A percentile compares a stretch with the other conserved stretches of the same genome.
phyloP scores from a whole-genome alignment of 106 monocot species.

The Triglochin maritima region DNA sequence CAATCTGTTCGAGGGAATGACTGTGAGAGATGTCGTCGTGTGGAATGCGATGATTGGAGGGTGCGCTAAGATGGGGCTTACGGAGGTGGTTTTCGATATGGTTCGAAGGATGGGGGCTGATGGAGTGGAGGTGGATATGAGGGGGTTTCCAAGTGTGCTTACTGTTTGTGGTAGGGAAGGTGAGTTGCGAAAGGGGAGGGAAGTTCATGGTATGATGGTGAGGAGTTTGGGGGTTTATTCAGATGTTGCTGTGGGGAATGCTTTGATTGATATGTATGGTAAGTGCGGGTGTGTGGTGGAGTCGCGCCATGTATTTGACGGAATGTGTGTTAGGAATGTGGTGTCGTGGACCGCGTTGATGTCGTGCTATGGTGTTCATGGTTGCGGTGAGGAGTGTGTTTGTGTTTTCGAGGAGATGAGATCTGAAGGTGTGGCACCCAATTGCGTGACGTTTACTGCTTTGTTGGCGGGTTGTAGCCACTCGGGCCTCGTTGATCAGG shows the following conservation, averaged over 20 bases:
- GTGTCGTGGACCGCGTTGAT: conserved; percentile 57
- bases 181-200: conserved; percentile 44
- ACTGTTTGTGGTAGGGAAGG: conserved; percentile 35
- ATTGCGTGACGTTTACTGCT: conserved; percentile 41
- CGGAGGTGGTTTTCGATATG: conserved; percentile 10
- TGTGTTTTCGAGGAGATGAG: conserved; percentile 35
- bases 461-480: conserved; percentile 47
- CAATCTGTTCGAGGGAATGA: conserved; percentile 35
- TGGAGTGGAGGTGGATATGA: conserved; percentile 19
- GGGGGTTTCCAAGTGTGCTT: conserved; percentile 45
- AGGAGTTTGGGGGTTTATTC: conserved; percentile 17
- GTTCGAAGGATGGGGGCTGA: conserved; percentile 20
- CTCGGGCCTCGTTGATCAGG: conserved; percentile 38
- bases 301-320: conserved; percentile 24
- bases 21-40: conserved; percentile 26
- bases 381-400: conserved; percentile 30
- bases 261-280: conserved; percentile 63
- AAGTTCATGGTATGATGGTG: conserved; percentile 45
- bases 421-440: conserved; percentile 24
- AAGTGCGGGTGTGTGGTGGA: conserved; percentile 41
- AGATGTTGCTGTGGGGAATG: conserved; percentile 31
- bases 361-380: conserved; percentile 45
- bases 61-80: conserved; percentile 23
- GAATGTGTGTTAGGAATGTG: conserved; percentile 24
- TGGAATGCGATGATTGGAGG: conserved; percentile 63